These are phyloP conservation scores for Malus domestica DNA, from an alignment of 306 rosid genomes.

Conservation along the genomic window DNA sequence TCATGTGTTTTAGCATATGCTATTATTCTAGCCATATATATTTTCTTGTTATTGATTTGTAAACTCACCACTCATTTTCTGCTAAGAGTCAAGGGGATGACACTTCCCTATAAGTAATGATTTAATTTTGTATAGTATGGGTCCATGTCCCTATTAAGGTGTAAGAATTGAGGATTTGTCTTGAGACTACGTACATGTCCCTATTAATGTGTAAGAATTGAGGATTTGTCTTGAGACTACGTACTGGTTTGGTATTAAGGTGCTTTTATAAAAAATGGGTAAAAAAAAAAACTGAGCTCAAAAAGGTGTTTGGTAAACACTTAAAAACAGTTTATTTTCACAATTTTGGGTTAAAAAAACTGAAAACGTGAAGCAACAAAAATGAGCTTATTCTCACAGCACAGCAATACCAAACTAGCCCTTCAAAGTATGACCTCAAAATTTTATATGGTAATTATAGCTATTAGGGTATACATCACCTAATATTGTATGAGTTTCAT, in stretches of 20 bases:
- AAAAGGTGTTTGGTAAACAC: too few species aligned
- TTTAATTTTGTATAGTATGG: not conserved
- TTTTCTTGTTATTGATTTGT: not conserved
- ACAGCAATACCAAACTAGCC: too few species aligned
- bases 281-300: too few species aligned
- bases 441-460: not conserved
- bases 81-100: not conserved
- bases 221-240: not conserved
- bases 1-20: not conserved
- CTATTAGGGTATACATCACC: not conserved
- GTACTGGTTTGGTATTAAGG: too few species aligned
- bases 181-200: not conserved
- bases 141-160: not conserved
- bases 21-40: not conserved
- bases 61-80: not conserved
- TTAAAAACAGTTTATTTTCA: too few species aligned
- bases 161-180: not conserved
- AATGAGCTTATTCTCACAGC: too few species aligned
- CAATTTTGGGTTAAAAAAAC: too few species aligned
- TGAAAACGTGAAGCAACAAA: too few species aligned
- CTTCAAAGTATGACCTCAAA: not conserved
- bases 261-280: too few species aligned
- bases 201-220: not conserved
- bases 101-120: not conserved
- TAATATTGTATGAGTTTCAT: not conserved